phyloP scores from a whole-genome alignment of 2,329 filamentous ascomycete genomes.

The Neofusicoccum sp. region DNA sequence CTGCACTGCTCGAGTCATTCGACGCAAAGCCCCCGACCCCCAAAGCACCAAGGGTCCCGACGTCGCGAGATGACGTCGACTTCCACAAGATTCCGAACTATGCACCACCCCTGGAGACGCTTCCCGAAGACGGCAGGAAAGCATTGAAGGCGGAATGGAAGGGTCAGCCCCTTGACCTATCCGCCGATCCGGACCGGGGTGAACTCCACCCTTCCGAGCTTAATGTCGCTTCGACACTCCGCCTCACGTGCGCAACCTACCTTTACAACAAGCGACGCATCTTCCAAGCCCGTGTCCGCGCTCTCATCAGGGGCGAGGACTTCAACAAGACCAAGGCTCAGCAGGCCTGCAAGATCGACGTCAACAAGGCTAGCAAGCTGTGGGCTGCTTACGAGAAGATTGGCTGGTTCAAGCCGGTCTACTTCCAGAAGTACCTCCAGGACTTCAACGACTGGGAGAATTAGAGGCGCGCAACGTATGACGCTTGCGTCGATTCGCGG shows the following conservation, averaged over 20 bases:
- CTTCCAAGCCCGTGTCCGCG: conserved; percentile 72
- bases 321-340: conserved; percentile 96
- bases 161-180: conserved; percentile 73
- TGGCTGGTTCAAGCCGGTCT: conserved; percentile 68
- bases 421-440: conserved; percentile 47
- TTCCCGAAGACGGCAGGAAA: conserved; percentile 63
- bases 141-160: conserved; percentile 82
- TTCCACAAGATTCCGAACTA: conserved; percentile 70
- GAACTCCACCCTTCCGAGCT: conserved; percentile 78
- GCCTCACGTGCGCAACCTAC: conserved; percentile 84
- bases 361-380: conserved; percentile 93
- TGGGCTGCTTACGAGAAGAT: conserved; percentile 87
- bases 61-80: conserved; percentile 81
- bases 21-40: conserved; percentile 41
- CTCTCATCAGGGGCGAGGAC: conserved; percentile 67
- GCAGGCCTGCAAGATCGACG: conserved; percentile 95
- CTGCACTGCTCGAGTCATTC: conserved; percentile 33
- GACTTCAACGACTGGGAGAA: conserved; percentile 16
- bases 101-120: conserved; percentile 65
- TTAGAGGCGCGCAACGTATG: conserved; percentile 1
- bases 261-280: conserved; percentile 91
- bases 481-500: conserved; percentile 16
- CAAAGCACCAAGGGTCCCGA: conserved; percentile 59
- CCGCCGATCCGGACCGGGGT: conserved; percentile 65
- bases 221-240: conserved; percentile 70